These are phyloP conservation scores for Colletotrichum endophyticum DNA, from an alignment of 2,329 filamentous ascomycete genomes.

Conservation along the genomic window DNA sequence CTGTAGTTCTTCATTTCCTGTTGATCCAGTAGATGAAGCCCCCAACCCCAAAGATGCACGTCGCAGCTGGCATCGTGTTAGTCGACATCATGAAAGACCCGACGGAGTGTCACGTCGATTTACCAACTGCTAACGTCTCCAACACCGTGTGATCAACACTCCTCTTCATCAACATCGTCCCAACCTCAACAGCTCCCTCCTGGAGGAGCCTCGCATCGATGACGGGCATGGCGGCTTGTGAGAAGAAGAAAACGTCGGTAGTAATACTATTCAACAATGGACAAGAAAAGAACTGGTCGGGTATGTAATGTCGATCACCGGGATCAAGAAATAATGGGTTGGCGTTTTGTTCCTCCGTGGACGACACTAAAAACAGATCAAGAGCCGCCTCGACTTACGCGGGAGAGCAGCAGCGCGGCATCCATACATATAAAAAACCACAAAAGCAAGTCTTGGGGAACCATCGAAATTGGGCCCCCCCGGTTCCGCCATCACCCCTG, in stretches of 20 bases:
- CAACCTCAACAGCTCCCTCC: slow-evolving; percentile 2
- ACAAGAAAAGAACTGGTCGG: neutral
- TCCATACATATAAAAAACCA: neutral
- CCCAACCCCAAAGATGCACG: slow-evolving; percentile 4
- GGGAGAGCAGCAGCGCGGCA: neutral
- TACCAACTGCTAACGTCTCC: slow-evolving; percentile 16
- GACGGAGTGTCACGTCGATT: neutral
- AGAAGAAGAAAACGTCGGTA: neutral
- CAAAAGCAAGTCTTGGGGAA: neutral
- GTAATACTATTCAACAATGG: neutral
- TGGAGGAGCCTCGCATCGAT: slow-evolving; percentile 6
- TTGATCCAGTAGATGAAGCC: slow-evolving; percentile 20
- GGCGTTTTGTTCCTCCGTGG: neutral
- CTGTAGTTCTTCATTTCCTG: neutral
- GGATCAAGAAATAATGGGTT: neutral
- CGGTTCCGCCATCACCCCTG: neutral
- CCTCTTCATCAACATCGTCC: slow-evolving; percentile 12
- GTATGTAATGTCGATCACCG: neutral
- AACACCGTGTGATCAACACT: slow-evolving; percentile 13
- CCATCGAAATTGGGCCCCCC: neutral
- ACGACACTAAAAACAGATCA: neutral
- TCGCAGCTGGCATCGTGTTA: neutral
- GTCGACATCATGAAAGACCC: neutral
- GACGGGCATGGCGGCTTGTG: neutral
- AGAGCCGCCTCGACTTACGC: neutral